Conservation (phyloP, 208 protist genomes). For the Blechomonas ayalai region DNA sequence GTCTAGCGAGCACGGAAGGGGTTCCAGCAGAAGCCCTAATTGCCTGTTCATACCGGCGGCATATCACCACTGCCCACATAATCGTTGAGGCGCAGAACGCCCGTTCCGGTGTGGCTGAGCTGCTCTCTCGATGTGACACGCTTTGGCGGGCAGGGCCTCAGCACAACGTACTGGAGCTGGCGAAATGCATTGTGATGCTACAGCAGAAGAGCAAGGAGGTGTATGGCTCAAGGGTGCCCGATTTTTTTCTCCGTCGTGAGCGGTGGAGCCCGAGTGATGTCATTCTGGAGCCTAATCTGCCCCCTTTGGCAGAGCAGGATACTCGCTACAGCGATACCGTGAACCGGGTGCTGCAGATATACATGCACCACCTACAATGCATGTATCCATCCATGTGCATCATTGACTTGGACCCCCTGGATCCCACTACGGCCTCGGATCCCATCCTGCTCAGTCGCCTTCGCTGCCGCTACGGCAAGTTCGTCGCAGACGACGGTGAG, state of each 20-base stretch:
- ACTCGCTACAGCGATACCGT: conserved; percentile 18
- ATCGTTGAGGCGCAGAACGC: conserved; percentile 78
- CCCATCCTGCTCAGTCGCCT: conserved; percentile 61
- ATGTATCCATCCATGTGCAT: conserved; percentile 57
- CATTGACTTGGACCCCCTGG: conserved; percentile 69
- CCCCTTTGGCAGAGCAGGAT: conserved; percentile 3
- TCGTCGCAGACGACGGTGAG: conserved; percentile 28
- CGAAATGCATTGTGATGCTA: conserved; percentile 54
- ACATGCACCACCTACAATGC: conserved; percentile 47
- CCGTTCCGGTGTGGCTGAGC: conserved; percentile 47
- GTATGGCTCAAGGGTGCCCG: conserved; percentile 71
- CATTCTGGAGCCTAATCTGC: conserved; percentile 50
- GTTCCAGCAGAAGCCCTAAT: conserved; percentile 68
- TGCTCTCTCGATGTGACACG: conserved; percentile 45
- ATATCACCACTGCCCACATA: conserved; percentile 59
- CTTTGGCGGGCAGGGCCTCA: conserved; percentile 32
- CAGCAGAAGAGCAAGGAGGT: conserved; percentile 76
- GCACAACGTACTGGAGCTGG: conserved; percentile 42
- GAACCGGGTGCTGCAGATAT: conserved; percentile 49
- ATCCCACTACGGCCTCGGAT: conserved; percentile 39
- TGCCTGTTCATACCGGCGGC: conserved; percentile 69
- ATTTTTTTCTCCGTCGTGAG: conserved; percentile 62
- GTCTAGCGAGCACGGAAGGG: conserved; percentile 26
- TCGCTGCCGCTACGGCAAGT: conserved; percentile 81
- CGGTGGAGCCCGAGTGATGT: conserved; percentile 57